Evolutionary conservation across 2,329 filamentous ascomycete species (phyloP).

Genomic region (Fusarium papillatum): DNA sequence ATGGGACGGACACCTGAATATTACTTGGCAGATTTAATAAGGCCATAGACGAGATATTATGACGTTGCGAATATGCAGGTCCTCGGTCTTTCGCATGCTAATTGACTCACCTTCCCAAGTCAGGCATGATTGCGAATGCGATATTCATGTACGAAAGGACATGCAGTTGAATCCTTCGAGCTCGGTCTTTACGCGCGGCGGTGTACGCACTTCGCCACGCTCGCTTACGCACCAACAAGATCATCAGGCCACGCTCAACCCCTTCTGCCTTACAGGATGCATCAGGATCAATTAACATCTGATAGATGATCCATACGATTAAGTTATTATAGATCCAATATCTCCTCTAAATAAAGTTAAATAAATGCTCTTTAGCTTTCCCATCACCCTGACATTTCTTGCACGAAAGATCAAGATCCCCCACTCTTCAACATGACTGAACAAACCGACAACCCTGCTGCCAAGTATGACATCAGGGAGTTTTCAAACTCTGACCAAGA

Average conservation of each 20-base stretch:
- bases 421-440: constrained; percentile 12
- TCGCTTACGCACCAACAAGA: neutral
- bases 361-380: neutral
- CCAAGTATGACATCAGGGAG: constrained; percentile 16
- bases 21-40: neutral
- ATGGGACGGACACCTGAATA: neutral
- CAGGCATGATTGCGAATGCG: neutral
- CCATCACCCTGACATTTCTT: neutral
- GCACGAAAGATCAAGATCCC: neutral
- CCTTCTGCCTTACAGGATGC: neutral
- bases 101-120: neutral
- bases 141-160: neutral
- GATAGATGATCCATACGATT: neutral
- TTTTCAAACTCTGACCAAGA: constrained; percentile 31
- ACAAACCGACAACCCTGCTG: neutral
- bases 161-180: neutral
- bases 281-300: neutral
- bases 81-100: neutral
- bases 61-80: neutral
- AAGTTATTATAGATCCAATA: neutral
- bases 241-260: neutral
- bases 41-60: neutral
- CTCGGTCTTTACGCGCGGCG: neutral
- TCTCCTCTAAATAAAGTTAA: neutral
- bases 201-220: neutral